Base-by-base conservation (phyloP, 805 yeast species). In the Saccharomycopsis oosterbeekiorum region DNA sequence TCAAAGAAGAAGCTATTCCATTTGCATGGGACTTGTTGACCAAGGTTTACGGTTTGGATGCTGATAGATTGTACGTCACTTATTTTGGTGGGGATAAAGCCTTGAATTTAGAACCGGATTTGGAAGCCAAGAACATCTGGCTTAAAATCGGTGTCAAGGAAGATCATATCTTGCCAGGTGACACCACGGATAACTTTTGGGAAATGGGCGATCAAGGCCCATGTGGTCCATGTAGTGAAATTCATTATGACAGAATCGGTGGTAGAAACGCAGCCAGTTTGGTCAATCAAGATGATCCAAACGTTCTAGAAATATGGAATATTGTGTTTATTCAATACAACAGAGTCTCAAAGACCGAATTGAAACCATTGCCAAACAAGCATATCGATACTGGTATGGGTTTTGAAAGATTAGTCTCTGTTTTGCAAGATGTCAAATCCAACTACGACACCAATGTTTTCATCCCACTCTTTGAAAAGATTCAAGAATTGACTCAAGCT, bases 201-300 rank as follows among this genome's bases (percentile, higher is more conserved):
- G 99, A 94, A 79, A 94, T 94, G 99, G 99, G 99, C 69, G 99
- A 96, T 71, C 98, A 93, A 78, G 99, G 99, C 67, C 99, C 99
- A 57, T 94, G 99, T 79, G 99, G 99, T 65, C 99, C 99, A 59
- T 96, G 99, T 77, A 88, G 96, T 26, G 99, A 94, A 76, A 82
- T 94, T 68, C 99, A 94, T 75, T 94, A 90, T 74, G 99, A 94
- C 75, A 85, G 99, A 76, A 91, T 94, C 66, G 99, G 99, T 67
- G 97, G 98, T 62, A 86, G 99, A 79, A 93, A 94, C 71, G 99
- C 98, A 60, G 79, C 97, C 19, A 69, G 75, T 65, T 80, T 96
- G 66, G 99, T 94, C 69, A 94, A 94, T 73, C 84, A 83, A 84
- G 99, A 94, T 76, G 99, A 94, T 74, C 99, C 99, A 64, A 89